These are phyloP conservation scores for Penicillium verrucosum DNA, from an alignment of 2,329 filamentous ascomycete genomes.

Conservation along the genomic window DNA sequence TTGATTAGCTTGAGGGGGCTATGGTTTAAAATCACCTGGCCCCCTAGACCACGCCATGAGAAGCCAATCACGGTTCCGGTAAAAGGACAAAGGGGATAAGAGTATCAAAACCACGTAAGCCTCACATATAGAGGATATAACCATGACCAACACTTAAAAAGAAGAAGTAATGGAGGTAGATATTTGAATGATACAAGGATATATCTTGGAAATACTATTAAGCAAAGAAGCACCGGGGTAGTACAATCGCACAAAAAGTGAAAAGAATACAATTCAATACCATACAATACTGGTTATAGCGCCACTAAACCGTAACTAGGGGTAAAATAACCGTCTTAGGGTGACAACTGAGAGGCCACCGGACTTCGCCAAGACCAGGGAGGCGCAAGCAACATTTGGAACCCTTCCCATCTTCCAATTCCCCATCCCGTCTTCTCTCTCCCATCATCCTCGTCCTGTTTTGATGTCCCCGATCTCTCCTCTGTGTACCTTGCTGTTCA, in stretches of 20 bases:
- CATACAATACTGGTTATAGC: constrained; percentile 5
- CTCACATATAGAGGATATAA: background rate
- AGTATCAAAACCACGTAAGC: background rate
- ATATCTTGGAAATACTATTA: background rate
- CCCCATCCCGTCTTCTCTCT: constrained; percentile 24
- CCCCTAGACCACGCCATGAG: background rate
- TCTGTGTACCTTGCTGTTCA: constrained; percentile 27
- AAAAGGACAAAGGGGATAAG: background rate
- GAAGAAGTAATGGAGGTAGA: background rate
- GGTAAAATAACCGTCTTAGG: constrained; percentile 27
- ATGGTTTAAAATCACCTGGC: background rate
- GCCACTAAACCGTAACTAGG: constrained; percentile 14
- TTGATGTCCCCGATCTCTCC: constrained; percentile 31
- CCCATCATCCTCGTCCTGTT: constrained; percentile 18
- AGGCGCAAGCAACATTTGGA: constrained; percentile 28
- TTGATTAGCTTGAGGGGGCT: background rate
- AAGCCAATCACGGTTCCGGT: background rate
- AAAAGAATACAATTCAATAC: background rate
- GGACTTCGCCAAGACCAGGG: constrained; percentile 11
- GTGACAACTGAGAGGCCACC: constrained; percentile 17
- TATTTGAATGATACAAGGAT: background rate
- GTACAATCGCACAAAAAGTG: background rate
- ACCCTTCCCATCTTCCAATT: constrained; percentile 23
- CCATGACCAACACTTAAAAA: background rate
- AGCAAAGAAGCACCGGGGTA: background rate